Evolutionary conservation across 148 eudicot genomes (phyloP).

Genomic region (Camellia sinensis): DNA sequence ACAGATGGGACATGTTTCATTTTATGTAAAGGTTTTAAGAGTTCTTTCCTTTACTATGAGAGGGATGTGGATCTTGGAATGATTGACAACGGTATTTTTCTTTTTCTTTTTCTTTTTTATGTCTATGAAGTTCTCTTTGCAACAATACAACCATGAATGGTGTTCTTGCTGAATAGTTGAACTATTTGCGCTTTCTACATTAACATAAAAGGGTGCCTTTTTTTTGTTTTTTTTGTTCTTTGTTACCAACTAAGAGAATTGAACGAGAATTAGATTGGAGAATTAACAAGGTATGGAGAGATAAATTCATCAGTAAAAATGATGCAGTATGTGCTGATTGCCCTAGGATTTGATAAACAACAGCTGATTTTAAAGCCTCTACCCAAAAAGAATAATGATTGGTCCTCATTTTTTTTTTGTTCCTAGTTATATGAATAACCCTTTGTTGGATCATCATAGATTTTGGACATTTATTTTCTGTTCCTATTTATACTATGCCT

Average conservation of each 20-base stretch:
- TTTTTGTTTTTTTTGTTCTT: neutral
- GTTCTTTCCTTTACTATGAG: slow-evolving; percentile 42
- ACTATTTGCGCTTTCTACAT: neutral
- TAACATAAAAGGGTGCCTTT: neutral
- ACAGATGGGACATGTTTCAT: slow-evolving; percentile 48
- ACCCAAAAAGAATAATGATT: no score
- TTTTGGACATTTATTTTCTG: no score
- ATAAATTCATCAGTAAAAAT: neutral
- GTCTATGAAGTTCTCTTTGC: slow-evolving; percentile 3
- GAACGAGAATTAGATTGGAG: neutral
- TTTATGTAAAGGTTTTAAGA: slow-evolving; percentile 48
- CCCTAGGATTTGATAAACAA: neutral
- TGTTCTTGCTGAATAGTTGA: neutral
- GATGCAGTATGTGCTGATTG: neutral
- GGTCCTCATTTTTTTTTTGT: no score
- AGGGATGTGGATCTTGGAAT: slow-evolving; percentile 45
- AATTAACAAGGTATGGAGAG: neutral
- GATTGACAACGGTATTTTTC: slow-evolving; percentile 55
- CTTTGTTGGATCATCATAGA: no score
- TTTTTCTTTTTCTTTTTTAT: neutral
- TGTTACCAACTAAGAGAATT: neutral
- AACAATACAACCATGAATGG: neutral
- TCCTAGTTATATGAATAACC: no score
- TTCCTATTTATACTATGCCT: no score
- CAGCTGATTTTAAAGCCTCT: neutral